Evolutionary conservation across 805 yeast genomes (phyloP), one percentile per base, ranked within the genome.

Genomic region (Metschnikowia noctiluminum): DNA sequence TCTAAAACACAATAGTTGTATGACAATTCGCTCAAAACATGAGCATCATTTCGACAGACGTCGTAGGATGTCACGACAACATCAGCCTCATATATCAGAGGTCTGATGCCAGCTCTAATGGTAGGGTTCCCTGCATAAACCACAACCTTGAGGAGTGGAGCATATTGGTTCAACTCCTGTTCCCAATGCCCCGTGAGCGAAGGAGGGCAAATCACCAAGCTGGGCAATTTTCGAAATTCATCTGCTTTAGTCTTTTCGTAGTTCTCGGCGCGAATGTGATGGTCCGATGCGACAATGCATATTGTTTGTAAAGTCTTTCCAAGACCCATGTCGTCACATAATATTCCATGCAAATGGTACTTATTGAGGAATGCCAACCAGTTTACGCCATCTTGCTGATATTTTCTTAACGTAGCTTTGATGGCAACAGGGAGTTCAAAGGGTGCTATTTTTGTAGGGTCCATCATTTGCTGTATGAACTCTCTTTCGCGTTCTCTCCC

Each of bases 141-240:
- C 28, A 88, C 64, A 6, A 89, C 87, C 39, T 80, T 82, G 70
- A 94, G 73, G 55, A 87, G 86, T 39, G 98, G 96, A 0, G 97
- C 87, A 65, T 90, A 94, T 53, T 87, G 90, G 52, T 81, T 80
- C 56, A 94, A 74, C 67, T 94, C 99, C 63, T 89, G 96, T 64
- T 89, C 96, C 99, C 99, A 94, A 68, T 94, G 99, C 21, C 99
- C 99, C 2, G 97, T 91, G 57, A 94, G 79, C 0, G 98, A 89
- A 0, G 99, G 97, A 0, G 99, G 99, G 70, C 99, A 94, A 14
- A 94, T 80, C 42, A 94, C 83, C 56, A 94, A 70, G 0, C 97
- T 82, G 1, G 98, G 96, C 26, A 94, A 73, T 31, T 79, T 84
- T 51, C 95, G 75, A 34, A 78, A 80, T 58, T 90, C 96, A 11